Evolutionary conservation across 2,329 filamentous ascomycete species (phyloP).

Genomic region (Septoria linicola): DNA sequence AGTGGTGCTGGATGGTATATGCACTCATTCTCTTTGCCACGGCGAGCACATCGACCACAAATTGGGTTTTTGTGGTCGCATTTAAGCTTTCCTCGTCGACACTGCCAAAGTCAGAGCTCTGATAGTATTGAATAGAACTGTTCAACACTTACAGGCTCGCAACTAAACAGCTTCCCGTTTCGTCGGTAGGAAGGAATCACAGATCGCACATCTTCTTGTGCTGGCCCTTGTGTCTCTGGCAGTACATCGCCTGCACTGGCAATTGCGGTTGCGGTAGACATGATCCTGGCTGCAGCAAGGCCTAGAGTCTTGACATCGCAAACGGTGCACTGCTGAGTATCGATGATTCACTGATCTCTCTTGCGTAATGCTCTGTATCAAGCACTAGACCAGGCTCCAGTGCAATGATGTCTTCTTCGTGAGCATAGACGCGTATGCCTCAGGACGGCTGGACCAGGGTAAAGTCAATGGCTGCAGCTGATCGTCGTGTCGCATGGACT

Average conservation of each 20-base stretch:
- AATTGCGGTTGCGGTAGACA: not conserved
- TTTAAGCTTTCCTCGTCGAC: conserved; percentile 37
- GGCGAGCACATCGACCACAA: conserved; percentile 37
- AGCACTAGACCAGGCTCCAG: conserved; percentile 14
- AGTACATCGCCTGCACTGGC: not conserved
- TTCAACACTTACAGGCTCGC: conserved; percentile 34
- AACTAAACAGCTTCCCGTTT: conserved; percentile 39
- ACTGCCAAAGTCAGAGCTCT: conserved; percentile 19
- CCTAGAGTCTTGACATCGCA: not conserved
- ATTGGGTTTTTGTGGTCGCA: conserved; percentile 37
- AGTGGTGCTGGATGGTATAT: conserved; percentile 40
- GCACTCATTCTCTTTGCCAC: conserved; percentile 31
- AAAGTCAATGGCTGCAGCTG: conserved; percentile 1
- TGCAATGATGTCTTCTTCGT: conserved; percentile 3
- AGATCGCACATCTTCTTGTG: conserved; percentile 3
- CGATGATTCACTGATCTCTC: not conserved
- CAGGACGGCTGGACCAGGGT: not conserved
- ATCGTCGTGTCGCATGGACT: not conserved
- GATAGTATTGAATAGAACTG: not conserved
- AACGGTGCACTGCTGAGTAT: not conserved
- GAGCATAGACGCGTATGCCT: conserved; percentile 2
- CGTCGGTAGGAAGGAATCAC: conserved; percentile 31
- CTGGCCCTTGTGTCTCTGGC: not conserved
- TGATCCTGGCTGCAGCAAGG: not conserved
- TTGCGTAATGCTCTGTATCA: conserved; percentile 2